These are phyloP conservation scores for Ceratocystis papillata DNA, from an alignment of 2,329 filamentous ascomycete species.

Conservation along the genomic window DNA sequence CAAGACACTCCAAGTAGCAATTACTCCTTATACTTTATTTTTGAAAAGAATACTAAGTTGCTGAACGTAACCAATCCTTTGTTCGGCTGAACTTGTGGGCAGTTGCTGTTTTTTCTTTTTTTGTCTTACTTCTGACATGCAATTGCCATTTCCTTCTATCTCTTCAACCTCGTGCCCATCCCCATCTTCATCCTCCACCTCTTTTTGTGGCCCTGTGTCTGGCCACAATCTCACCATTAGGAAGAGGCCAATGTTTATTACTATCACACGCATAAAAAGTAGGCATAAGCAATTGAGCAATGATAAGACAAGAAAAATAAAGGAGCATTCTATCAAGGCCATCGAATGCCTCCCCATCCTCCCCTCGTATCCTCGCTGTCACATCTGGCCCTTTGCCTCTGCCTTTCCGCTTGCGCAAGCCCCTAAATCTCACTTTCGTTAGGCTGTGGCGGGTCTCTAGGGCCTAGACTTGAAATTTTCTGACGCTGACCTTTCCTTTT, in stretches of 20 bases:
- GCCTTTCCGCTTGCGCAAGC: neutral
- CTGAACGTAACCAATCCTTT: neutral
- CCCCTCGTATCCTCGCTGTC: constrained; percentile 1
- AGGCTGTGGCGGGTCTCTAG: constrained; percentile 1
- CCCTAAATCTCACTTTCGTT: constrained; percentile 10
- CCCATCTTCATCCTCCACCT: neutral
- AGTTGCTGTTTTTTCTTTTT: neutral
- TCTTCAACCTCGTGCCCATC: neutral
- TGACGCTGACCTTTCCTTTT: constrained; percentile 4
- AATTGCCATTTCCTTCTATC: neutral
- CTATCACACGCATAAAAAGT: neutral
- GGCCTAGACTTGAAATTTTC: constrained; percentile 4
- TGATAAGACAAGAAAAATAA: too few species aligned
- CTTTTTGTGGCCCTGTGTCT: too few species aligned
- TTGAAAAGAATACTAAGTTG: neutral
- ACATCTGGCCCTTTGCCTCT: neutral
- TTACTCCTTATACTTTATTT: neutral
- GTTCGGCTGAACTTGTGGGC: neutral
- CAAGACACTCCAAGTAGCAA: neutral
- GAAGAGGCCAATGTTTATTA: too few species aligned
- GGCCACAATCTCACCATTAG: too few species aligned
- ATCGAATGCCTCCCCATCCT: neutral
- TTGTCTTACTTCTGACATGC: neutral
- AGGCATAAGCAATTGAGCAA: too few species aligned
- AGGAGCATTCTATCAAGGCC: neutral